phyloP scores from a whole-genome alignment of 1,284 basidiomycete genomes.

The Jaminaea rosea region DNA sequence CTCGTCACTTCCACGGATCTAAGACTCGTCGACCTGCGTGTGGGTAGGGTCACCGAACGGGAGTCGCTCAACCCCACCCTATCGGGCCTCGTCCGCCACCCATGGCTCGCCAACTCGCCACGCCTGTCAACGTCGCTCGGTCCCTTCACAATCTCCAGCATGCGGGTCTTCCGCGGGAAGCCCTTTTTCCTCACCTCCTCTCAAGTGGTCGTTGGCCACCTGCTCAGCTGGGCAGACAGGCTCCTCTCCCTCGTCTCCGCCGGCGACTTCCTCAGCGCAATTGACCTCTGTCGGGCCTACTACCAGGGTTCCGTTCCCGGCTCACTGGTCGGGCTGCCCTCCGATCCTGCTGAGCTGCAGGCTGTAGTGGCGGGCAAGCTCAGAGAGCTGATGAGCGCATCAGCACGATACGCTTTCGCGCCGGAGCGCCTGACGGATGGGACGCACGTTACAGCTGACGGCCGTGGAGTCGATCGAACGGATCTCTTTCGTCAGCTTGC shows the following conservation, averaged over 20 bases:
- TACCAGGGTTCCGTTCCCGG: conserved; percentile 74
- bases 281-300: conserved; percentile 74
- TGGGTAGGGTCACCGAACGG: conserved; percentile 24
- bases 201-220: conserved; percentile 69
- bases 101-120: conserved; percentile 23
- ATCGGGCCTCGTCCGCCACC: conserved; percentile 32
- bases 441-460: conserved; percentile 71
- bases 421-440: conserved; percentile 83
- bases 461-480: conserved; percentile 84
- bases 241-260: conserved; percentile 72
- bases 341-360: conserved; percentile 56
- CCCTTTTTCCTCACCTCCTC: conserved; percentile 63
- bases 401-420: conserved; percentile 80
- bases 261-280: conserved; percentile 82
- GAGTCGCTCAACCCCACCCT: conserved; percentile 13
- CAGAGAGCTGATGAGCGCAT: conserved; percentile 74
- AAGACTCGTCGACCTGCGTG: conserved; percentile 27
- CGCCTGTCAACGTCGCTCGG: conserved; percentile 6
- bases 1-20: conserved; percentile 14
- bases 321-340: conserved; percentile 77
- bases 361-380: conserved; percentile 67
- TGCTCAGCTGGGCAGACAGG: conserved; percentile 91
- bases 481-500: conserved; percentile 81
- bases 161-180: conserved; percentile 77
- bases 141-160: conserved; percentile 55